A percentile compares a stretch with the other conserved stretches of the same genome.
These are phyloP conservation scores for Selenicereus undatus DNA, from an alignment of 148 eudicot species.

Conservation along the genomic window DNA sequence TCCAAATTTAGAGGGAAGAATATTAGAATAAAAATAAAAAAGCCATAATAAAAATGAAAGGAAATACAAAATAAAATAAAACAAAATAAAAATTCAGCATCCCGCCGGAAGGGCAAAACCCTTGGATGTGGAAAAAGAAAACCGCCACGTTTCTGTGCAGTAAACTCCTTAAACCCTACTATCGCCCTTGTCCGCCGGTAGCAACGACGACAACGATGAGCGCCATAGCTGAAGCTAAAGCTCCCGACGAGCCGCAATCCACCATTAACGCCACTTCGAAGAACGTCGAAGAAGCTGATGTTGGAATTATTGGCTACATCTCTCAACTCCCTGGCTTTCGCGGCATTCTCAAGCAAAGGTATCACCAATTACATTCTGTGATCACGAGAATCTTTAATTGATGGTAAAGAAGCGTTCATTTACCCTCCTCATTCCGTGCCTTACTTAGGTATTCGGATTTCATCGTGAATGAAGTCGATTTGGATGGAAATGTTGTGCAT, in stretches of 20 bases:
- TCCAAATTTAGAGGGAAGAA: no score
- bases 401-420: not conserved
- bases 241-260: not conserved
- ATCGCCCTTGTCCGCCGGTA: not conserved
- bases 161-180: constrained; percentile 43
- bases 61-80: no score
- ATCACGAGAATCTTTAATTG: not conserved
- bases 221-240: constrained; percentile 11
- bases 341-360: constrained; percentile 94
- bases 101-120: constrained; percentile 5
- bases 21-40: no score
- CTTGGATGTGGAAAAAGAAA: constrained; percentile 23
- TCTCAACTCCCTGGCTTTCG: constrained; percentile 86
- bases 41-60: no score
- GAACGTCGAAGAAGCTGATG: constrained; percentile 62
- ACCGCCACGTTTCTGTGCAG: constrained; percentile 7
- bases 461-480: constrained; percentile 92
- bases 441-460: constrained; percentile 81
- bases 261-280: constrained; percentile 32
- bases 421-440: not conserved
- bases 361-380: not conserved
- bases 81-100: no score
- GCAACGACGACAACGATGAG: constrained; percentile 17
- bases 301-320: constrained; percentile 78
- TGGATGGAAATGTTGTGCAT: constrained; percentile 81